Evolutionary conservation across 192 early-diverging fungal species (phyloP).

Genomic region (Geranomyces michiganensis): DNA sequence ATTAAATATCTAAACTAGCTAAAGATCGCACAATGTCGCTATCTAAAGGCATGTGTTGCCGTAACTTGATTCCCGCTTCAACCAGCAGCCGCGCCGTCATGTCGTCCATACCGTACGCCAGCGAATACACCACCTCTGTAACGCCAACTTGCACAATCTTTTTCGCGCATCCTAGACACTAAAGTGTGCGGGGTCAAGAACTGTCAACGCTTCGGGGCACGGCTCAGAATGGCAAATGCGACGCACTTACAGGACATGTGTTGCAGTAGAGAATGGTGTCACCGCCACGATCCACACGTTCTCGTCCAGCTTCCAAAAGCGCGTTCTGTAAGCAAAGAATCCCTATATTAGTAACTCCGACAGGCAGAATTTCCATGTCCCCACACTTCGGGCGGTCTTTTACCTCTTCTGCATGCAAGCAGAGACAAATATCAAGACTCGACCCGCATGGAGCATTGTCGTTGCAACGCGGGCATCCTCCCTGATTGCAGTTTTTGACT

Average conservation of each 20-base stretch:
- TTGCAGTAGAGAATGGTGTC: slow-evolving; percentile 88
- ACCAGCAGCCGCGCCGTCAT: slow-evolving; percentile 77
- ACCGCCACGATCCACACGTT: slow-evolving; percentile 71
- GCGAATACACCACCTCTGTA: slow-evolving; percentile 87
- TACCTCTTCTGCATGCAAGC: slow-evolving; percentile 95
- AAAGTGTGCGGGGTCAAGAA: slow-evolving; percentile 6
- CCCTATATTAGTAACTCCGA: neutral
- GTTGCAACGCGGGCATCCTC: slow-evolving; percentile 94
- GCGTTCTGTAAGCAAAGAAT: slow-evolving; percentile 65
- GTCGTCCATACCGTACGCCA: slow-evolving; percentile 94
- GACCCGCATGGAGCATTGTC: slow-evolving; percentile 76
- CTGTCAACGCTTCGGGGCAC: neutral
- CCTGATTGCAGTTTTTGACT: slow-evolving; percentile 90
- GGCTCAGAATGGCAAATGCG: slow-evolving; percentile 11
- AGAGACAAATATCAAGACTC: slow-evolving; percentile 85
- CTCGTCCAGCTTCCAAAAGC: slow-evolving; percentile 92
- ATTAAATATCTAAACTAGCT: neutral
- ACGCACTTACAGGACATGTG: slow-evolving; percentile 67
- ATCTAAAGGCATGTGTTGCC: slow-evolving; percentile 39
- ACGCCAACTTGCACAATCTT: slow-evolving; percentile 97
- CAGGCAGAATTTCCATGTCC: neutral
- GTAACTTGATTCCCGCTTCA: slow-evolving; percentile 79
- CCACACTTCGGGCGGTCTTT: neutral
- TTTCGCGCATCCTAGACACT: slow-evolving; percentile 83
- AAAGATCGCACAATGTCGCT: neutral